Conservation (phyloP, 768 basidiomycete species). For the Lactifluus pinguis region DNA sequence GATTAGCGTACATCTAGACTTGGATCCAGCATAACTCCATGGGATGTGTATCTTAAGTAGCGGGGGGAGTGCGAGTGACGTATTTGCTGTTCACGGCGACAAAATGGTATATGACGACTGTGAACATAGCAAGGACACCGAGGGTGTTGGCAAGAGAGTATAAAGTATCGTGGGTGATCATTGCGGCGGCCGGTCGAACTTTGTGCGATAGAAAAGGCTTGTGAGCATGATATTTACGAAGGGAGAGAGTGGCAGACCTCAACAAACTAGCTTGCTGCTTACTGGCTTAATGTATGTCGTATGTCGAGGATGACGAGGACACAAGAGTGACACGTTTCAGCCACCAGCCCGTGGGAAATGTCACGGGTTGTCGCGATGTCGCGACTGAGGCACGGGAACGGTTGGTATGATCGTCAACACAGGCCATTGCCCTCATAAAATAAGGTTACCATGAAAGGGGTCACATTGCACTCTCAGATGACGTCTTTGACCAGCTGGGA, state of each 20-base stretch:
- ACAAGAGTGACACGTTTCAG: background rate
- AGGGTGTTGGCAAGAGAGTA: slow-evolving; percentile 77
- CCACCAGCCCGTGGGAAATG: background rate
- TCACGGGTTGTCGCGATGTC: background rate
- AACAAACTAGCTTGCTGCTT: background rate
- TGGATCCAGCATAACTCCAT: background rate
- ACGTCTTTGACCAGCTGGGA: too few relatives aligned
- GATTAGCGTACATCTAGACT: background rate
- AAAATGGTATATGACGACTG: slow-evolving; percentile 85
- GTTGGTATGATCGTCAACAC: too few relatives aligned
- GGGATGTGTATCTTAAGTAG: background rate
- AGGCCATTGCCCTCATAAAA: too few relatives aligned
- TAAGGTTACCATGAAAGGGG: too few relatives aligned
- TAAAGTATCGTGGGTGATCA: slow-evolving; percentile 77
- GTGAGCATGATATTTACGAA: background rate
- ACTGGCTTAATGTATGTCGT: background rate
- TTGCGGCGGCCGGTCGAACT: slow-evolving; percentile 23
- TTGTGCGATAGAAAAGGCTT: background rate
- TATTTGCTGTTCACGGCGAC: slow-evolving; percentile 72
- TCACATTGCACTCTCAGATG: too few relatives aligned
- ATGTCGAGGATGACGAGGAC: background rate
- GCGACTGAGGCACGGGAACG: too few relatives aligned
- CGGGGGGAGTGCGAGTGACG: slow-evolving; percentile 21
- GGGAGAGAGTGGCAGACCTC: background rate
- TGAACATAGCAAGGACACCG: slow-evolving; percentile 78